A percentile compares a stretch with the other conserved stretches of the same genome.
phyloP scores from a whole-genome alignment of 176 grass and related monocot genomes.

The Triticum timopheevii region DNA sequence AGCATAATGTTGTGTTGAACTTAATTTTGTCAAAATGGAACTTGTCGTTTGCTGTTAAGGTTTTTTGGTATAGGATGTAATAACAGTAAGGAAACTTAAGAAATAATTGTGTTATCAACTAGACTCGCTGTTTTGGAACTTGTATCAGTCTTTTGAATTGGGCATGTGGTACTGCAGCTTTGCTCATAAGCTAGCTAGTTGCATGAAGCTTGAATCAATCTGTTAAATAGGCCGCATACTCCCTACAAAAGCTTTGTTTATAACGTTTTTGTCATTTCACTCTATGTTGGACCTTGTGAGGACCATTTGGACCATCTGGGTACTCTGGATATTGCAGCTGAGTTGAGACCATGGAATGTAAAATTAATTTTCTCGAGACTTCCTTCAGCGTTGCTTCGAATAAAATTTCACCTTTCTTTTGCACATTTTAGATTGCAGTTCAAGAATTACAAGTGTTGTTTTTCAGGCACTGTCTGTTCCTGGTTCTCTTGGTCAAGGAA shows the following conservation, averaged over 20 bases:
- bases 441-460: conserved; percentile 2
- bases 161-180: not conserved
- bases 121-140: not conserved
- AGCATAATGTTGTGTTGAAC: not conserved
- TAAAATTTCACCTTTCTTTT: conserved; percentile 7
- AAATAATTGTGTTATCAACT: not conserved
- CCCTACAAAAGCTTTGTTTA: not conserved
- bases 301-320: not conserved
- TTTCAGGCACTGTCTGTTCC: conserved; percentile 86
- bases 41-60: not conserved
- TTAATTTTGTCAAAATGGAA: conserved; percentile 11
- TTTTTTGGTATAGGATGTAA: not conserved
- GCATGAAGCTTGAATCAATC: not conserved
- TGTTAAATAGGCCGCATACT: not conserved
- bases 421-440: conserved; percentile 1
- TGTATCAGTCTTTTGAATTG: not conserved
- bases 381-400: not conserved
- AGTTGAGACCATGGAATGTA: not conserved
- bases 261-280: conserved; percentile 2
- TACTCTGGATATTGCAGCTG: not conserved
- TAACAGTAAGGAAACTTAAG: not conserved
- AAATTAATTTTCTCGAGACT: not conserved
- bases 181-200: not conserved
- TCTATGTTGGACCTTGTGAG: conserved; percentile 9
- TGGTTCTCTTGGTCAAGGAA: conserved; percentile 30